phyloP scores from a whole-genome alignment of 2,329 filamentous ascomycete genomes.

The Chrysoporthe puriensis region DNA sequence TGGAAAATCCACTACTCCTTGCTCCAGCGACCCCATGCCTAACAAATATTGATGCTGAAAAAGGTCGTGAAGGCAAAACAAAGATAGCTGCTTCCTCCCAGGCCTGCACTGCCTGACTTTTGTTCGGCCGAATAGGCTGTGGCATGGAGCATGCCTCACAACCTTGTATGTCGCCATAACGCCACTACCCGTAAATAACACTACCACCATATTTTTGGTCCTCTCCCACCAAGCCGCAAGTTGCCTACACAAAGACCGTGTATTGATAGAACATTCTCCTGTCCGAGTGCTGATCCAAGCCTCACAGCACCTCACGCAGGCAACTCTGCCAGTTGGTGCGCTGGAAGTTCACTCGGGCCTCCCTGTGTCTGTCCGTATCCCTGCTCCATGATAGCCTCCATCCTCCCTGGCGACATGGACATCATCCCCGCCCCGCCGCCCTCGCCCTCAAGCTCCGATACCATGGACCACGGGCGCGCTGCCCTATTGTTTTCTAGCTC shows the following conservation, averaged over 20 bases:
- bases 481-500: slow-evolving; percentile 30
- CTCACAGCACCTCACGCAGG: slow-evolving; percentile 18
- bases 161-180: not conserved
- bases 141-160: not conserved
- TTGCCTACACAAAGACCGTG: not conserved
- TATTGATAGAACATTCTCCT: not conserved
- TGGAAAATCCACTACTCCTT: no score
- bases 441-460: slow-evolving; percentile 29
- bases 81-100: not conserved
- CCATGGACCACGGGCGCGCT: slow-evolving; percentile 33
- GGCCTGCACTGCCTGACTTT: not conserved
- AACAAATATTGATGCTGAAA: no score
- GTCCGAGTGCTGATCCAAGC: no score
- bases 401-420: not conserved
- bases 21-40: no score
- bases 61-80: not conserved
- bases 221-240: not conserved
- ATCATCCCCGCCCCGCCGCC: not conserved
- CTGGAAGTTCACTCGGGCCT: slow-evolving; percentile 20
- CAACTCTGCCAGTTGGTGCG: slow-evolving; percentile 19
- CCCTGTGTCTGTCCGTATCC: not conserved
- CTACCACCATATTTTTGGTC: not conserved
- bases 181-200: not conserved
- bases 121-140: not conserved
- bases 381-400: slow-evolving; percentile 13